Percentiles rank a stretch among this genome's conserved stretches.
Conservation (phyloP, 2,329 filamentous ascomycete genomes). For the Sporothrix dimorphospora region DNA sequence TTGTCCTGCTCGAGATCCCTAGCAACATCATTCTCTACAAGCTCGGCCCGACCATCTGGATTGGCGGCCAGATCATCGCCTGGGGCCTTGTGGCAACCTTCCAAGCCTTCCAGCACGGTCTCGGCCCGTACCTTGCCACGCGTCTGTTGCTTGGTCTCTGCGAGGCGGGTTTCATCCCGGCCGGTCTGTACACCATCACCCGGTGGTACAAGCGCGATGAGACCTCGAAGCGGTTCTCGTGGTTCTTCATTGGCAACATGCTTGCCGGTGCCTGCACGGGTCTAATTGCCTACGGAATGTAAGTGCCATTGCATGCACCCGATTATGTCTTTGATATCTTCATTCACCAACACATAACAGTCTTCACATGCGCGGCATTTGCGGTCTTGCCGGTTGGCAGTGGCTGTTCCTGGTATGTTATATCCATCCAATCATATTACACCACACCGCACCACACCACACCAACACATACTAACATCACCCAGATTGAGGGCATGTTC, state of each 20-base stretch:
- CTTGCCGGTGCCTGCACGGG: constrained; percentile 46
- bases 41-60: constrained; percentile 44
- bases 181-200: constrained; percentile 52
- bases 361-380: constrained; percentile 42
- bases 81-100: constrained; percentile 42
- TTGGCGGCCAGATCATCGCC: constrained; percentile 43
- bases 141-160: constrained; percentile 43
- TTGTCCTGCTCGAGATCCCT: constrained; percentile 45
- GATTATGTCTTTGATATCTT: too few species aligned
- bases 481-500: constrained; percentile 42
- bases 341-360: constrained; percentile 3
- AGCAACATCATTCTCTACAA: constrained; percentile 34
- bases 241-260: constrained; percentile 52
- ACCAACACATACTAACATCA: background rate
- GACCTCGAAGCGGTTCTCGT: constrained; percentile 50
- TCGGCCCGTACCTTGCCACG: constrained; percentile 44
- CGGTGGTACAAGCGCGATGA: constrained; percentile 53
- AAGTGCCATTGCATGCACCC: background rate
- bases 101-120: constrained; percentile 46
- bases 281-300: constrained; percentile 49
- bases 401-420: constrained; percentile 38
- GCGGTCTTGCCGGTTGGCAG: constrained; percentile 41
- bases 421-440: background rate
- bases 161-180: constrained; percentile 52
- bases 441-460: background rate